These are phyloP conservation scores for Wolfiporia cocos DNA, from an alignment of 1,284 basidiomycete genomes.

Conservation along the genomic window DNA sequence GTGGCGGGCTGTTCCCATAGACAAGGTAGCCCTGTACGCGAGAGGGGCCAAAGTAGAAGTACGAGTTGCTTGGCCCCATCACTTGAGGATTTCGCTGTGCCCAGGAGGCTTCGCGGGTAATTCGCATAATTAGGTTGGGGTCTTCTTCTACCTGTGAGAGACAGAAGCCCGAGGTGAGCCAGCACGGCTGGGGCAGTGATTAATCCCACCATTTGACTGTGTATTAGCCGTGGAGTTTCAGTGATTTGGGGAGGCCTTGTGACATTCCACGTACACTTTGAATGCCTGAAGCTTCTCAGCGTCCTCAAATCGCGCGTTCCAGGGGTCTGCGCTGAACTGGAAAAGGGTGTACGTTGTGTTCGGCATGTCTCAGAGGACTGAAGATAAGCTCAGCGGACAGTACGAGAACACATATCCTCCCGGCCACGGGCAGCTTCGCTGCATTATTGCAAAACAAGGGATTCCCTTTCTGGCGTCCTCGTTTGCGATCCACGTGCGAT, in stretches of 20 bases:
- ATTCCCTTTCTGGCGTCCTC: constrained; percentile 15
- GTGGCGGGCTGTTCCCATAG: constrained; percentile 56
- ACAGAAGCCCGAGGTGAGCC: constrained; percentile 10
- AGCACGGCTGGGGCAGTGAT: neutral
- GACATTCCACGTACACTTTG: constrained; percentile 44
- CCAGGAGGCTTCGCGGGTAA: constrained; percentile 61
- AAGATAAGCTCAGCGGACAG: constrained; percentile 15
- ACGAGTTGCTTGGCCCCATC: constrained; percentile 66
- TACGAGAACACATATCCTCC: constrained; percentile 6
- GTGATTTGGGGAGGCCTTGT: neutral
- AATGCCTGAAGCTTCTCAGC: constrained; percentile 56
- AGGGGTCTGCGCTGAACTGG: constrained; percentile 58
- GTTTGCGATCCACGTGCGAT: constrained; percentile 18
- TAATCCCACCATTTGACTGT: constrained; percentile 11
- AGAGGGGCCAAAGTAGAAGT: constrained; percentile 65
- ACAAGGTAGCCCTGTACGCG: constrained; percentile 53
- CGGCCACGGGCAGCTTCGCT: neutral
- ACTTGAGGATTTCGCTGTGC: constrained; percentile 54
- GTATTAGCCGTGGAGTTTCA: constrained; percentile 8
- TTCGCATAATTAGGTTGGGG: constrained; percentile 55
- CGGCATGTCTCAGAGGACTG: constrained; percentile 26
- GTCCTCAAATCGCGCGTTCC: constrained; percentile 56
- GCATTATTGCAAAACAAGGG: constrained; percentile 17
- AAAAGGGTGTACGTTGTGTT: constrained; percentile 42
- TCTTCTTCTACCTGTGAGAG: constrained; percentile 38